Conservation (phyloP, 1,284 basidiomycete species). For the Moniliophthora roreri region DNA sequence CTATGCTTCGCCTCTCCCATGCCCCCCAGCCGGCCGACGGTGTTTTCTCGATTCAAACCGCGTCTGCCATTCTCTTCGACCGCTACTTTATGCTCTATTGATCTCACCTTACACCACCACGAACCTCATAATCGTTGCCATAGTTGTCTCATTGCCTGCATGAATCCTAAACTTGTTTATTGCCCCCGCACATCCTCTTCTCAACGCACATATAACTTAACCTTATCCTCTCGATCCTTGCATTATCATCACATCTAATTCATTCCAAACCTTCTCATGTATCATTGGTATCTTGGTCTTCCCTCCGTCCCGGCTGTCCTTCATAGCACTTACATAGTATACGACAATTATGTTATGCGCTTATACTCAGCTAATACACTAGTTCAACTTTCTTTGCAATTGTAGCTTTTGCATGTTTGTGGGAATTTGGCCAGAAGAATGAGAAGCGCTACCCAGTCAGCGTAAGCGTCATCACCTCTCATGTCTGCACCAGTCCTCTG, state of each 20-base stretch:
- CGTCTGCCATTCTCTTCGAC: conserved; percentile 3
- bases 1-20: conserved; percentile 11
- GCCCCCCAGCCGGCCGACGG: conserved; percentile 22
- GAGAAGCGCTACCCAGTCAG: too few species aligned
- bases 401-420: too few species aligned
- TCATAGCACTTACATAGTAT: conserved; percentile 7
- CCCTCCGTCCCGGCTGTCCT: background rate
- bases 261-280: conserved; percentile 13
- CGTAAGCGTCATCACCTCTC: conserved; percentile 9
- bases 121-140: conserved; percentile 15
- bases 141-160: conserved; percentile 36
- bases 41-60: conserved; percentile 9
- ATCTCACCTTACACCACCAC: conserved; percentile 5
- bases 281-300: conserved; percentile 15
- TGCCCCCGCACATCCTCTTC: conserved; percentile 10
- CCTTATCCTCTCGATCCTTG: conserved; percentile 7
- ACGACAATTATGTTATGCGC: conserved; percentile 5
- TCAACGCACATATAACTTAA: conserved; percentile 12
- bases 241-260: conserved; percentile 16
- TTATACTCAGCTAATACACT: background rate
- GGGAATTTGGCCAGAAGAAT: too few species aligned
- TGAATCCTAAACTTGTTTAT: conserved; percentile 22
- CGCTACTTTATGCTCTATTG: conserved; percentile 3
- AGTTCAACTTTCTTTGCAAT: too few species aligned
- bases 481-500: conserved; percentile 44